Percentiles rank a stretch among this genome's conserved stretches.
phyloP scores from a whole-genome alignment of 2,329 filamentous ascomycete genomes.

The Ophiocordyceps robertsii region DNA sequence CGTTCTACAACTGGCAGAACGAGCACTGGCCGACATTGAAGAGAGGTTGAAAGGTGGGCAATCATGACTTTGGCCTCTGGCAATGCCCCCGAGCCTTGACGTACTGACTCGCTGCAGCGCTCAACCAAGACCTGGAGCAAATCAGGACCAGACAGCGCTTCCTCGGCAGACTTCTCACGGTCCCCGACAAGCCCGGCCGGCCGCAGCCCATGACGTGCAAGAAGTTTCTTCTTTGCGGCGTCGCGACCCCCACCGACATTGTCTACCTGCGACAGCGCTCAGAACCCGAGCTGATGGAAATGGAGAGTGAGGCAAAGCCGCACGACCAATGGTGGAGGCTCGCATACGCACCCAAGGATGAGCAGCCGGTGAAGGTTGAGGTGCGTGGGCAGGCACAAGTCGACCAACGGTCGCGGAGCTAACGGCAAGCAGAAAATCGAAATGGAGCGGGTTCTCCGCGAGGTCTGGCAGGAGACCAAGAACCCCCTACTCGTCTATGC shows the following conservation, averaged over 20 bases:
- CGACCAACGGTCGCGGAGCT: neutral
- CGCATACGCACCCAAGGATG: slow-evolving; percentile 23
- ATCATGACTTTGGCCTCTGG: too few species aligned
- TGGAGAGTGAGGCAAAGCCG: slow-evolving; percentile 17
- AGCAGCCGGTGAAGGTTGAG: slow-evolving; percentile 32
- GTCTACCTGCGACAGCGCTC: slow-evolving; percentile 36
- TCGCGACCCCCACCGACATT: slow-evolving; percentile 31
- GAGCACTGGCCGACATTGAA: slow-evolving; percentile 20
- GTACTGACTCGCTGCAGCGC: slow-evolving; percentile 7
- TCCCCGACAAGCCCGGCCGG: slow-evolving; percentile 21
- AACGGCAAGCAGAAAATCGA: slow-evolving; percentile 29
- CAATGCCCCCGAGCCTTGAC: neutral
- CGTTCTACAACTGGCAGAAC: slow-evolving; percentile 18
- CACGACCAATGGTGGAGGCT: slow-evolving; percentile 45
- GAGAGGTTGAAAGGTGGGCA: slow-evolving; percentile 19
- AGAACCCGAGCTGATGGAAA: slow-evolving; percentile 26
- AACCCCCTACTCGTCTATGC: slow-evolving; percentile 38
- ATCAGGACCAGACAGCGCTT: slow-evolving; percentile 21
- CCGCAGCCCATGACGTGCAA: slow-evolving; percentile 26
- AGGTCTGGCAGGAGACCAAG: slow-evolving; percentile 33
- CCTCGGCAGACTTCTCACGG: slow-evolving; percentile 24
- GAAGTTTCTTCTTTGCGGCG: slow-evolving; percentile 36
- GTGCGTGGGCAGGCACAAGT: slow-evolving; percentile 14
- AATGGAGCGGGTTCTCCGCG: slow-evolving; percentile 28
- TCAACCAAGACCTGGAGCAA: slow-evolving; percentile 16